These are phyloP conservation scores for Gigaspora rosea DNA, from an alignment of 192 early-diverging fungal species.

Conservation along the genomic window DNA sequence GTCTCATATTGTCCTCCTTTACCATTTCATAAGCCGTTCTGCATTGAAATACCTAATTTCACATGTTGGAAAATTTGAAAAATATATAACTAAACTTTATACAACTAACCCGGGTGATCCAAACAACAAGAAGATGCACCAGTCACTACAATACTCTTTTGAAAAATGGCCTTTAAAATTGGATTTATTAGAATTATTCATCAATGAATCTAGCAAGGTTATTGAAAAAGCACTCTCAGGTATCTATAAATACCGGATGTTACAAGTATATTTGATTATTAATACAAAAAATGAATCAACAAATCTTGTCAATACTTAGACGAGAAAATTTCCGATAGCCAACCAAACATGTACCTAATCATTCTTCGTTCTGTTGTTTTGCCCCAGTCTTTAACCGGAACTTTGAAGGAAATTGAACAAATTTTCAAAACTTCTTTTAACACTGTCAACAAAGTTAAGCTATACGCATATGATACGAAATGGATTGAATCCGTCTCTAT, in stretches of 20 bases:
- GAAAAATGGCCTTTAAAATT: constrained; percentile 1
- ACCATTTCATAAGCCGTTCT: neutral
- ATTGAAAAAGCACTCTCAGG: constrained; percentile 15
- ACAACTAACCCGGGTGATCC: neutral
- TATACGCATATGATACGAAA: constrained; percentile 23
- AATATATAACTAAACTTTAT: neutral
- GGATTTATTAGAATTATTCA: neutral
- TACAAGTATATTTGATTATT: neutral
- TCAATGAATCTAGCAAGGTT: neutral
- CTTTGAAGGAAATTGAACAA: neutral
- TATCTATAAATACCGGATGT: neutral
- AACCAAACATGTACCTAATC: neutral
- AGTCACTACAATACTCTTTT: neutral
- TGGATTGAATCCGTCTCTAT: constrained; percentile 15
- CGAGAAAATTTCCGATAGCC: neutral
- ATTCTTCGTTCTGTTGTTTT: neutral
- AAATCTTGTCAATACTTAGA: neutral
- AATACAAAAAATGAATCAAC: neutral
- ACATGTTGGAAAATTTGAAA: neutral
- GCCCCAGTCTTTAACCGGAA: neutral
- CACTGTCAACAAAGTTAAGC: neutral
- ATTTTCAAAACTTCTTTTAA: neutral
- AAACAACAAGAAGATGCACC: neutral
- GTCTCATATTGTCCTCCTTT: constrained; percentile 12
- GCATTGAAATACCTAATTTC: neutral